Evolutionary conservation across 331 rosid species (phyloP).

Genomic region (Phaseolus coccineus): DNA sequence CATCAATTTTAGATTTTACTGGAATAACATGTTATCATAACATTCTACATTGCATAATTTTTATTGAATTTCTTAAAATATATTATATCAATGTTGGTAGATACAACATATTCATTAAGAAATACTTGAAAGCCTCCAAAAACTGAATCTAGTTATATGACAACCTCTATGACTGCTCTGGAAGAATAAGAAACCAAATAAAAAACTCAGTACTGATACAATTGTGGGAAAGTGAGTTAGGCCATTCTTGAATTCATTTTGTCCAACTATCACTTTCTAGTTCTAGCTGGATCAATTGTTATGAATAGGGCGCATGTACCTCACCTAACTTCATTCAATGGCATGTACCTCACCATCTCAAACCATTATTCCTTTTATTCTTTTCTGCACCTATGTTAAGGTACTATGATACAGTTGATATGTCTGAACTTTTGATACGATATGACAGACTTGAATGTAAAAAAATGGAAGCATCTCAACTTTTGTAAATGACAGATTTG

Average conservation of each 20-base stretch:
- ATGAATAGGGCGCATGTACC: slow-evolving; percentile 30
- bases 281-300: slow-evolving; percentile 40
- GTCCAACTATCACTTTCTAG: slow-evolving; percentile 44
- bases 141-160: not conserved
- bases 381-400: too few relatives aligned
- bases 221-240: not conserved
- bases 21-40: too few relatives aligned
- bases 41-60: too few relatives aligned
- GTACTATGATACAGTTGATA: not conserved
- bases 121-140: not conserved
- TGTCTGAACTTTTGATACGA: too few relatives aligned
- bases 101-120: not conserved
- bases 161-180: not conserved
- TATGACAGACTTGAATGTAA: too few relatives aligned
- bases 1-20: too few relatives aligned
- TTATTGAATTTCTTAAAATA: too few relatives aligned
- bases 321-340: slow-evolving; percentile 46
- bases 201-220: slow-evolving; percentile 1
- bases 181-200: slow-evolving; percentile 6
- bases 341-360: not conserved
- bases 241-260: not conserved
- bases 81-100: not conserved
- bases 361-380: not conserved
- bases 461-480: too few relatives aligned
- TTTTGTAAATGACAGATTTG: too few relatives aligned